Conservation (phyloP, 1,139 yeast species). For the Suhomyces maxii region DNA sequence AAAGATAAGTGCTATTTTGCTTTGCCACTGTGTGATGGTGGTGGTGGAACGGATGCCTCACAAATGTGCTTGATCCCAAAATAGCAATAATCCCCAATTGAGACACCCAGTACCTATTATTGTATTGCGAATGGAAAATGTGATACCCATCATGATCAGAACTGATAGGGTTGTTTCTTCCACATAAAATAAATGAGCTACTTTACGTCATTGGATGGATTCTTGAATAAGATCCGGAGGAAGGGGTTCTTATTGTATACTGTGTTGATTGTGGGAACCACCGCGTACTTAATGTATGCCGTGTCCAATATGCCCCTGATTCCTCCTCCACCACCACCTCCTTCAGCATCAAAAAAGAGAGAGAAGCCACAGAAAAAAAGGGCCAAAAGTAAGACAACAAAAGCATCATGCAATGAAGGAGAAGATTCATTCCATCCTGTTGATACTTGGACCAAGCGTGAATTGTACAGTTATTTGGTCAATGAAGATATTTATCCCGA, state of each 20-base stretch:
- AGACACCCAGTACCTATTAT: background rate
- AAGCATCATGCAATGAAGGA: background rate
- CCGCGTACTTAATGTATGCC: conserved; percentile 34
- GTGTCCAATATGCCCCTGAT: conserved; percentile 32
- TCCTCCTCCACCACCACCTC: conserved; percentile 10
- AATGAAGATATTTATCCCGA: conserved; percentile 20
- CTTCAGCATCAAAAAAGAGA: background rate
- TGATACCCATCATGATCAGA: background rate
- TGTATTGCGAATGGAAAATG: background rate
- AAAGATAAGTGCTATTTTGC: background rate
- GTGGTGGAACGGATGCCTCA: background rate
- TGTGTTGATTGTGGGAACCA: conserved; percentile 31
- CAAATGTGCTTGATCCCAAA: background rate
- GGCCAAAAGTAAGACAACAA: background rate
- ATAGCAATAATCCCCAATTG: background rate
- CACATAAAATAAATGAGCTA: background rate
- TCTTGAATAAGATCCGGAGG: conserved; percentile 28
- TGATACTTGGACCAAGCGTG: conserved; percentile 21
- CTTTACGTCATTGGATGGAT: conserved; percentile 24
- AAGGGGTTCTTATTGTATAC: conserved; percentile 41
- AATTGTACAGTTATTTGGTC: conserved; percentile 21
- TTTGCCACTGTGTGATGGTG: background rate
- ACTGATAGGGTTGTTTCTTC: background rate
- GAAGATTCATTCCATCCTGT: conserved; percentile 7
- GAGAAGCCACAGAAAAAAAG: conserved; percentile 2